Base-by-base conservation (phyloP, 148 eudicot species). In the Amaranthus palmeri region DNA sequence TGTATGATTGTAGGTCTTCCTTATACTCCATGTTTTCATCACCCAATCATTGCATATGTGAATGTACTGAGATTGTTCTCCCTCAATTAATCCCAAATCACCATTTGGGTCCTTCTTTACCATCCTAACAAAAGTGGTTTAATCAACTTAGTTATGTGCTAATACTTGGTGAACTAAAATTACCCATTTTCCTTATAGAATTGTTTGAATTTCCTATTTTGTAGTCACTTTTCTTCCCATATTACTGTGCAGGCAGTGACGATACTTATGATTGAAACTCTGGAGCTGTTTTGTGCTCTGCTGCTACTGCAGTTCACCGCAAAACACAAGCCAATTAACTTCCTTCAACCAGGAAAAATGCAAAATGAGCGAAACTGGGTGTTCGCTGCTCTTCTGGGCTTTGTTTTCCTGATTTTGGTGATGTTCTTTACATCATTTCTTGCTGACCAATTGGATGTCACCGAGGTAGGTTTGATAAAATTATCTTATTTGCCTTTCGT, bases 341-440 rank as follows among this genome's bases (percentile, higher is more conserved):
- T 87, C 78, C 77, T 89, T 74, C 74, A 71, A 78, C 54, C 72
- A 51, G 77, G 83, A 50, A 78, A 80, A 68, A 63, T 77, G 61
- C 67, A 80, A 5, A 76, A 67, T 17, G 83, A 79, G 64, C 81
- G 95, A 80, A 91, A 79, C 80, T 93, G 88, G 97, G 74, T 88
- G 61, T 68, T 86, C 57, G 80, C 87, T 76, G 76, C 97, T 60
- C 66, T 73, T n/a, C 70, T 91, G 67, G 91, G 98, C 50, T 83
- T 91, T 48, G 80, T 72, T 50, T 63, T 88, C 76, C 91, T 91
- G 76, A 65, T 87, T 54, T 76, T 77, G 12, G 53, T 79, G 57
- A 81, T 93, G 71, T 82, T 83, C 83, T 8, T 79, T 9, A 84
- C 90, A 49, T 89, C 97, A 53, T 49, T 61, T 63, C 65, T 89